Conservation (phyloP, 345 rosid species). For the Trapa incisa region DNA sequence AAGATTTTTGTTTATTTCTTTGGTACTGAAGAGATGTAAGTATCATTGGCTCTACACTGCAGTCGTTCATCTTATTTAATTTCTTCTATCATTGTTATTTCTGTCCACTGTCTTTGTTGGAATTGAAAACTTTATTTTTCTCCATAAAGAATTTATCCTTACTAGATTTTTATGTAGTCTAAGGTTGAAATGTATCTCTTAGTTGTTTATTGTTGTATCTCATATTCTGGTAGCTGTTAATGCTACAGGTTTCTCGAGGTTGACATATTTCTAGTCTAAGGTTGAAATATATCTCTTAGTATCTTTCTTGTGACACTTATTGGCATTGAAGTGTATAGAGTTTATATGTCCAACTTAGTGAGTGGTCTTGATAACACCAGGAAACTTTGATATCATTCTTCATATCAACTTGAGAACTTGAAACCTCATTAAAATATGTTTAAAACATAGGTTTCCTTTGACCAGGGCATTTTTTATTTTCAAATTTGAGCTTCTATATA, state of each 20-base stretch:
- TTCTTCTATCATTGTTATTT: neutral
- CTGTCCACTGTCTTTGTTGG: neutral
- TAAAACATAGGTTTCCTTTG: neutral
- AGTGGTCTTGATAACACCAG: neutral
- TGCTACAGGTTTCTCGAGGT: neutral
- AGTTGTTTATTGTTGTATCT: neutral
- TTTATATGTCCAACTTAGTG: no score
- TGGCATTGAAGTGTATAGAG: no score
- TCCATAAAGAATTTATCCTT: no score
- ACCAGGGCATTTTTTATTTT: no score
- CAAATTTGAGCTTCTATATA: no score
- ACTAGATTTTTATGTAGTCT: neutral
- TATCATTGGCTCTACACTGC: conserved; percentile 4
- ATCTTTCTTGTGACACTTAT: neutral
- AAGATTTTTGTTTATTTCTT: conserved; percentile 74
- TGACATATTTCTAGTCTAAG: no score
- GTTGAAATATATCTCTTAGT: neutral
- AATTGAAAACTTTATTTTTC: no score
- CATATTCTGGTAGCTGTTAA: neutral
- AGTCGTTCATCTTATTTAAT: neutral
- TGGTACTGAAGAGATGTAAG: conserved; percentile 94
- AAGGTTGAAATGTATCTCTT: neutral
- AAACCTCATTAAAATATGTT: neutral
- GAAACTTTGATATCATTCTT: neutral
- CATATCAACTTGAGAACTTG: neutral